A percentile compares a stretch with the other conserved stretches of the same genome.
Evolutionary conservation across 2,329 filamentous ascomycete species (phyloP).

Genomic region (Colletotrichum eremochloae): DNA sequence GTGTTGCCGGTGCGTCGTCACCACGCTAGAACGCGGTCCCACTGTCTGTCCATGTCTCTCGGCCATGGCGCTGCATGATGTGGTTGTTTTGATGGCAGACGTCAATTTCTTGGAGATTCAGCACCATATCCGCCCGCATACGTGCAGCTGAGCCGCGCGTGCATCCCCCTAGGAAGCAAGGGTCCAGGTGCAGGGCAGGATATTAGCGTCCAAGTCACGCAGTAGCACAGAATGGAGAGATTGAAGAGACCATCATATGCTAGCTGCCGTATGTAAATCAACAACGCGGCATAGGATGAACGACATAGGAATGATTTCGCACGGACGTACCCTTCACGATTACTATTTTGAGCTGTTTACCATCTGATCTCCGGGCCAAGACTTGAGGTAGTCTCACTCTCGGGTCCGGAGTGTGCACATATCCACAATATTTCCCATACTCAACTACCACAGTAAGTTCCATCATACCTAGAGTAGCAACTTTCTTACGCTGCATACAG

Average conservation of each 20-base stretch:
- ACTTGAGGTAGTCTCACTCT: constrained; percentile 14
- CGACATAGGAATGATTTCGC: constrained; percentile 11
- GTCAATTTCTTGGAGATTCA: constrained; percentile 7
- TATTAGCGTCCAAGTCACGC: not conserved
- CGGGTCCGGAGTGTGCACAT: too few relatives aligned
- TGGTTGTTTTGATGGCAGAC: not conserved
- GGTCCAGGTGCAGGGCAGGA: constrained; percentile 1
- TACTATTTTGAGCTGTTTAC: constrained; percentile 22
- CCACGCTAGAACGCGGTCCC: constrained; percentile 17
- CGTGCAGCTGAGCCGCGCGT: not conserved
- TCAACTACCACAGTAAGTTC: not conserved
- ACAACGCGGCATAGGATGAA: constrained; percentile 18
- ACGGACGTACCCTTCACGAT: constrained; percentile 4
- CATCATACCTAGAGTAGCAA: not conserved
- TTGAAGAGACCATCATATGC: not conserved
- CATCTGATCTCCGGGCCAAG: constrained; percentile 26
- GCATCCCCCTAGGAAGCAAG: constrained; percentile 1
- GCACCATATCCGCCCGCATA: too few relatives aligned
- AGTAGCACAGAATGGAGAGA: not conserved
- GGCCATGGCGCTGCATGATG: constrained; percentile 10
- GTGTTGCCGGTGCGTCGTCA: constrained; percentile 14
- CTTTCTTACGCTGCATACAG: not conserved
- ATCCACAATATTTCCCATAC: not conserved
- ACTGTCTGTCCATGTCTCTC: constrained; percentile 34
- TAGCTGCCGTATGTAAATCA: not conserved